Base-by-base conservation (phyloP, 768 basidiomycete species). In the Leccinum truebloodii region DNA sequence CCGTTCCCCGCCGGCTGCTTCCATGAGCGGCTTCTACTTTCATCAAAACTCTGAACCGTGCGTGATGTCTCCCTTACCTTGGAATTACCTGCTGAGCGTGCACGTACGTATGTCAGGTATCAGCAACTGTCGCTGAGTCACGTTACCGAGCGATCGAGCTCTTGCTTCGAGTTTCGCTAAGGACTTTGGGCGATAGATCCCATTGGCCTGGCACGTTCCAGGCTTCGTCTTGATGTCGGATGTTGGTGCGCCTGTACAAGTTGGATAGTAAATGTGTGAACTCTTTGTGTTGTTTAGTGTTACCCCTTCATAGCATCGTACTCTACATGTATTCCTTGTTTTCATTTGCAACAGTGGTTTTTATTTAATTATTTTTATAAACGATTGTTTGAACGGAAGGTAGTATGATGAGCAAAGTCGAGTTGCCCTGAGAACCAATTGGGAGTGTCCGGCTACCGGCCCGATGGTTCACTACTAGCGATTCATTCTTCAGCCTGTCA, bases 31-130 rank as follows among this genome's bases (percentile, higher is more conserved):
- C 39, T 95, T 92, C 77, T 96, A 95, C 75, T 95, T 92, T 77
- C 93, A 95, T 74, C 88, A 89, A 80, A 90, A 94, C 72, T 94
- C 92, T 58, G 92, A 93, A 69, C 92, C 92, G 92, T 94, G 70
- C 78, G 90, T 85, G n/a, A 7, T 35, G 22, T 63, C 34, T 62
- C 57, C 52, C n/a, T 52, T 57, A 32, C 48, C 32, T 22, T 49
- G 28, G 30, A 52, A 24, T 26, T 30, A 44, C 44, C 54, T 63
- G 22, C 56, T 63, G 53, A 67, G 9, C 55, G 32, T 62, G 59
- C 53, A 34, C 54, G 24, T 54, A 32, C 44, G 37, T 61, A 59
- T 57, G 48, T 55, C 70, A 93, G 92, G 66, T 96, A 95, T 76
- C 94, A 97, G 74, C 92, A 96, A 68, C 72, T 97, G 55, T 90